phyloP scores from a whole-genome alignment of 306 rosid species.

The Inga leiocalycina region DNA sequence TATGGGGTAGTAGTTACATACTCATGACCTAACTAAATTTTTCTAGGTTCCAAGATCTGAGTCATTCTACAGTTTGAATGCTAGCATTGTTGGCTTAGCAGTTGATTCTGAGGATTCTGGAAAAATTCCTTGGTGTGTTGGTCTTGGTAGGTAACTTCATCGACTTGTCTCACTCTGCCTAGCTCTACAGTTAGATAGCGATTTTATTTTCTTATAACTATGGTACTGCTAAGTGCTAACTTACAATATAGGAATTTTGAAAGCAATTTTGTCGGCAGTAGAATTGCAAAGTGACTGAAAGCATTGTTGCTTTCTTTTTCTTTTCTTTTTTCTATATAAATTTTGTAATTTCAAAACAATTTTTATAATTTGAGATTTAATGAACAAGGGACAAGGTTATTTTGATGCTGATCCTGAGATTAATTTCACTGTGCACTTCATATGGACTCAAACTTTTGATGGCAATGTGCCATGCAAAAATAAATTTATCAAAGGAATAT shows the following conservation, averaged over 20 bases:
- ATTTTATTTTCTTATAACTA: conserved; percentile 1
- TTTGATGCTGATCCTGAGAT: background rate
- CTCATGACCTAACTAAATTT: conserved; percentile 21
- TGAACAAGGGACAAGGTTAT: background rate
- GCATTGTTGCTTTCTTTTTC: background rate
- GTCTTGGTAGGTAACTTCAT: conserved; percentile 75
- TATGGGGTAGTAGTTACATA: background rate
- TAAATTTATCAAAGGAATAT: conserved; percentile 1
- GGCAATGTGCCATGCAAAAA: background rate
- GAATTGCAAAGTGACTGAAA: background rate
- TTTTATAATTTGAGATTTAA: background rate
- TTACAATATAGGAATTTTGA: background rate
- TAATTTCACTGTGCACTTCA: background rate
- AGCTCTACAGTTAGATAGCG: background rate
- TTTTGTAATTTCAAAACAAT: background rate
- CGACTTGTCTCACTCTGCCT: conserved; percentile 7
- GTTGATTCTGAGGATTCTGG: conserved; percentile 61
- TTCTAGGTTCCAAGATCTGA: conserved; percentile 79
- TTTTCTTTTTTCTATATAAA: background rate
- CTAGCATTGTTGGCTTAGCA: conserved; percentile 85
- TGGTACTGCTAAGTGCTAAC: background rate
- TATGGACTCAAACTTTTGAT: background rate
- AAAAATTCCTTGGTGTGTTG: conserved; percentile 75
- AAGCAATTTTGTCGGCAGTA: conserved; percentile 1
- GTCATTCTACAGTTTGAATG: conserved; percentile 73